Base-by-base conservation (phyloP, 306 rosid species). In the Gastrolobium bilobum region DNA sequence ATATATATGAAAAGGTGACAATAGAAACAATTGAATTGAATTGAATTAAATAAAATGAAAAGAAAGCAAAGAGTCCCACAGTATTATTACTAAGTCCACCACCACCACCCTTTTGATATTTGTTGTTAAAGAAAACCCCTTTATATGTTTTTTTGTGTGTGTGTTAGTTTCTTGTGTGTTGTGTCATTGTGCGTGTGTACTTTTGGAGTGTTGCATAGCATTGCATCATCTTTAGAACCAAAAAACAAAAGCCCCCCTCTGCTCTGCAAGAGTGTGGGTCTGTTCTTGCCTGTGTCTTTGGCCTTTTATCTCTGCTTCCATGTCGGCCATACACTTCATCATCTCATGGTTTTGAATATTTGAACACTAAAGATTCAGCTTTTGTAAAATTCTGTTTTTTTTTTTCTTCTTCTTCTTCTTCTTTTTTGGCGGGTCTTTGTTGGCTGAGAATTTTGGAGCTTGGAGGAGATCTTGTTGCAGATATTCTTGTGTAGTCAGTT, bases 121-220 rank as follows among this genome's bases (percentile, higher is more conserved):
- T 57, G 35, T 38, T 31, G 38, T 35, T 64, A 58, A 75, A 73
- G 39, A 34, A 65, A 62, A 11, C 29, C 47, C 14, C 2, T 47
- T 44, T 20, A 2, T 53, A 15, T 52, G 11, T 44, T 33, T n/a
- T 56, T 52, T 11, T 44, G n/a, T n/a, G n/a, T 72, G 64, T 20
- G 26, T 72, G 64, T 68, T 82, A 40, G 73, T 85, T 46, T 70
- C 66, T 54, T 37, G 68, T 65, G 71, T 61, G 71, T 67, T 42
- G 77, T 78, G 75, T 68, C 76, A 54, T 43, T 2, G 51, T 68
- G 70, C 44, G 53, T 79, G 79, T 81, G 73, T 7, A 68, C 31
- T 71, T 85, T 90, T 88, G 92, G 88, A 87, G 68, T 79, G 51
- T 84, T 81, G 83, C 82, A 87, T 85, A 70, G 77, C 77, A 79